Conservation (phyloP, 1,139 yeast genomes). For the Yamadazyma buinensis region DNA sequence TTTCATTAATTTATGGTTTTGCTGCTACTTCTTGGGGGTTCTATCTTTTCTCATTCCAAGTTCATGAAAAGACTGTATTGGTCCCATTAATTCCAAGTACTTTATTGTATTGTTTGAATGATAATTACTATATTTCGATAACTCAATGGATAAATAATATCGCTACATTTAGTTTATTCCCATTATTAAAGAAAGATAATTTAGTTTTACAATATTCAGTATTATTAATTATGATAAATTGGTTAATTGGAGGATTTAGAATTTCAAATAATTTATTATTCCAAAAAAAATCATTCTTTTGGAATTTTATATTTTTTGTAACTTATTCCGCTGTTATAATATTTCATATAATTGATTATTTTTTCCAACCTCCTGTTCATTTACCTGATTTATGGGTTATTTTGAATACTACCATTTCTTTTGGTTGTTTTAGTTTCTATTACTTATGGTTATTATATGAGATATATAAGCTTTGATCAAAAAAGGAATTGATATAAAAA, state of each 20-base stretch:
- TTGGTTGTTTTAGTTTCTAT: constrained; percentile 69
- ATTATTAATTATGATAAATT: constrained; percentile 64
- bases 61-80: constrained; percentile 88
- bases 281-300: constrained; percentile 35
- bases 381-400: constrained; percentile 89
- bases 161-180: constrained; percentile 84
- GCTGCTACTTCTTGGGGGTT: constrained; percentile 86
- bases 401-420: constrained; percentile 67
- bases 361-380: constrained; percentile 47
- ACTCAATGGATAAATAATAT: constrained; percentile 86
- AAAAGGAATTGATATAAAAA: constrained; percentile 7
- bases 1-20: constrained; percentile 57
- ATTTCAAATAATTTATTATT: constrained; percentile 28
- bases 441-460: constrained; percentile 75
- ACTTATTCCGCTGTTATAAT: constrained; percentile 56
- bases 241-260: constrained; percentile 68
- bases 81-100: constrained; percentile 86
- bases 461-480: constrained; percentile 18
- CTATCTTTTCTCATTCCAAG: constrained; percentile 88
- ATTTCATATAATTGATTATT: constrained; percentile 54
- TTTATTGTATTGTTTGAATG: constrained; percentile 57
- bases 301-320: constrained; percentile 53
- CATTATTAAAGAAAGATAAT: constrained; percentile 74
- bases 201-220: constrained; percentile 68
- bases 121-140: constrained; percentile 60